Conservation (phyloP, 2,329 filamentous ascomycete genomes). For the Zymoseptoria passerinii region DNA sequence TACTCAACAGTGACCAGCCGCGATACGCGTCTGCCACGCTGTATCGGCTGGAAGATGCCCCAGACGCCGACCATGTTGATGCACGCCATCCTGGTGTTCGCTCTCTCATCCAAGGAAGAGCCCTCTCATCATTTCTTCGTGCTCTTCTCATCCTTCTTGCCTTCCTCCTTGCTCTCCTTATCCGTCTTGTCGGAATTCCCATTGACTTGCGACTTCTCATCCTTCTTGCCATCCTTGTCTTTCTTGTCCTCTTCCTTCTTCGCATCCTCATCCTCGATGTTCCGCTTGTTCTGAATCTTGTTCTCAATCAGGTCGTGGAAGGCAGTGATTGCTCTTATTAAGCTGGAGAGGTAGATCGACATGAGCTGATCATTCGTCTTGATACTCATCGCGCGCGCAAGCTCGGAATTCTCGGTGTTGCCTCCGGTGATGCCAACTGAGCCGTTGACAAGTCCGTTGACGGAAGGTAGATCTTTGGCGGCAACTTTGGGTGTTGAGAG, state of each 20-base stretch:
- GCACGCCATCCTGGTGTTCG: conserved; percentile 38
- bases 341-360: conserved; percentile 92
- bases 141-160: conserved; percentile 49
- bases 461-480: conserved; percentile 53
- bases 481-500: conserved; percentile 69
- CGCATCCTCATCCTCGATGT: conserved; percentile 87
- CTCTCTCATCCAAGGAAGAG: conserved; percentile 15
- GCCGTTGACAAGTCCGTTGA: conserved; percentile 44
- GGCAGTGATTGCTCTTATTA: conserved; percentile 95
- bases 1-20: conserved; percentile 10
- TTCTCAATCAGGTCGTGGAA: conserved; percentile 99
- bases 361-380: conserved; percentile 99
- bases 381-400: conserved; percentile 93
- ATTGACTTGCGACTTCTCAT: conserved; percentile 56
- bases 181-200: conserved; percentile 44
- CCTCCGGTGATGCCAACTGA: conserved; percentile 45
- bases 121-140: conserved; percentile 45
- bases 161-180: conserved; percentile 40
- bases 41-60: conserved; percentile 11
- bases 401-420: conserved; percentile 62
- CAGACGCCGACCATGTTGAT: conserved; percentile 18
- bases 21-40: conserved; percentile 6
- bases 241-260: conserved; percentile 59
- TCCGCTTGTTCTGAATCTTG: conserved; percentile 98
- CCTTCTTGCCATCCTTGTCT: conserved; percentile 47